A percentile compares a stretch with the other conserved stretches of the same genome.
These are phyloP conservation scores for Sonneratia alba DNA, from an alignment of 345 rosid genomes.

Conservation along the genomic window DNA sequence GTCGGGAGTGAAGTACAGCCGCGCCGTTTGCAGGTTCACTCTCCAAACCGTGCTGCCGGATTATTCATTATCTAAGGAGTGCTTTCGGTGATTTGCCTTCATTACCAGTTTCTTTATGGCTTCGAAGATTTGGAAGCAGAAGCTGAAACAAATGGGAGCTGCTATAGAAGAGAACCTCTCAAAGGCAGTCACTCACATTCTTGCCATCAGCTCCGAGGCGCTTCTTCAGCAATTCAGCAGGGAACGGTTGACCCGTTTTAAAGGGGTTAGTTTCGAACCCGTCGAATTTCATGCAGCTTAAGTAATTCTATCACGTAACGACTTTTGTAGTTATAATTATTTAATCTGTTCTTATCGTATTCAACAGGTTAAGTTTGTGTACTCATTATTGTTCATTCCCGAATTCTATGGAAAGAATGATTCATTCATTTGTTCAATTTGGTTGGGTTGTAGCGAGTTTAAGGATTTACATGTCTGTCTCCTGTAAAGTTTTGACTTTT, in stretches of 20 bases:
- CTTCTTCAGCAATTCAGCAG: constrained; percentile 33
- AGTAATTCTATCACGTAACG: not conserved
- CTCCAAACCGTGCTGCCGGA: not conserved
- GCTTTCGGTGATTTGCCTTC: not conserved
- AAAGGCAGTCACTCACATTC: constrained; percentile 50
- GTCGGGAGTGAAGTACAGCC: constrained; percentile 60
- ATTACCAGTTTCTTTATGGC: not conserved
- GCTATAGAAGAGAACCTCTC: constrained; percentile 38
- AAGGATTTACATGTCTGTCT: not conserved
- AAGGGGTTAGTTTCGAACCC: constrained; percentile 36
- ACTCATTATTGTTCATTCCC: not conserved
- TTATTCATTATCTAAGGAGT: not conserved
- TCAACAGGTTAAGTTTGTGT: not conserved
- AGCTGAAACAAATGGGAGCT: constrained; percentile 81
- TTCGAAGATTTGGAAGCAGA: constrained; percentile 80
- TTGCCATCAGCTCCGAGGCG: constrained; percentile 39
- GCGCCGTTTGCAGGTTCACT: constrained; percentile 72
- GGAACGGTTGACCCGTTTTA: constrained; percentile 33
- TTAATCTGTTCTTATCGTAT: not conserved
- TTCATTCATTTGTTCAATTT: not conserved
- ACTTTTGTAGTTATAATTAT: not conserved
- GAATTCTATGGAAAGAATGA: not conserved
- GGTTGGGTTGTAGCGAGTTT: not conserved
- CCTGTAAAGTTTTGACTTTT: not conserved
- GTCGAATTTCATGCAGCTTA: not conserved